phyloP scores from a whole-genome alignment of 805 yeast genomes.

The Cyberlindnera xylosilytica region DNA sequence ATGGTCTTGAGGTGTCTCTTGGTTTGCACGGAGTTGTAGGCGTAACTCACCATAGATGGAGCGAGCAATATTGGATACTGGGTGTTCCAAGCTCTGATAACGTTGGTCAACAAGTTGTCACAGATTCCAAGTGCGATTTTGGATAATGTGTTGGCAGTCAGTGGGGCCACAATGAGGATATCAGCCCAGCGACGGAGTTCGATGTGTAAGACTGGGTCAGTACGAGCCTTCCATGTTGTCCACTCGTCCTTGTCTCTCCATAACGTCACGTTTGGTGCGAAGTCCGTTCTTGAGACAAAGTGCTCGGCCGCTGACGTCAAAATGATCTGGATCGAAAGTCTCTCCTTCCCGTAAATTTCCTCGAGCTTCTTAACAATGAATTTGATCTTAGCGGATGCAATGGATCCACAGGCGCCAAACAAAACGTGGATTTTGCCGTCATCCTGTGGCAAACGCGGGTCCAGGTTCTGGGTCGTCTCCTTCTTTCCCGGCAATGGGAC shows the following conservation, averaged over 20 bases:
- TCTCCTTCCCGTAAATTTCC: slow-evolving; percentile 71
- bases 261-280: slow-evolving; percentile 61
- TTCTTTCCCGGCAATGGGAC: slow-evolving; percentile 17
- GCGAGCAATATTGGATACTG: slow-evolving; percentile 85
- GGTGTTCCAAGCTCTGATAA: slow-evolving; percentile 94
- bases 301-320: slow-evolving; percentile 85
- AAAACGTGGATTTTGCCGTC: slow-evolving; percentile 86
- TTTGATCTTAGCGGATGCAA: slow-evolving; percentile 79
- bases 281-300: slow-evolving; percentile 56
- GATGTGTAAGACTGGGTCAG: slow-evolving; percentile 92
- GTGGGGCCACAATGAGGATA: slow-evolving; percentile 86
- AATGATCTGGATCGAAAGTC: slow-evolving; percentile 79
- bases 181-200: slow-evolving; percentile 98
- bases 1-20: slow-evolving; percentile 75
- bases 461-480: slow-evolving; percentile 49
- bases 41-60: slow-evolving; percentile 93
- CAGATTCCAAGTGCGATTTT: slow-evolving; percentile 89
- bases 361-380: slow-evolving; percentile 75
- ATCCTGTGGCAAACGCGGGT: slow-evolving; percentile 68
- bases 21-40: slow-evolving; percentile 86
- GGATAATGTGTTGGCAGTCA: slow-evolving; percentile 88
- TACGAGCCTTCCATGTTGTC: slow-evolving; percentile 76
- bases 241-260: slow-evolving; percentile 97
- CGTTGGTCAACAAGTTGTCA: slow-evolving; percentile 87
- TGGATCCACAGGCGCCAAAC: slow-evolving; percentile 86